Percentiles rank a stretch among this genome's conserved stretches.
phyloP scores from a whole-genome alignment of 495 filamentous ascomycete genomes.

The Talaromyces liani region DNA sequence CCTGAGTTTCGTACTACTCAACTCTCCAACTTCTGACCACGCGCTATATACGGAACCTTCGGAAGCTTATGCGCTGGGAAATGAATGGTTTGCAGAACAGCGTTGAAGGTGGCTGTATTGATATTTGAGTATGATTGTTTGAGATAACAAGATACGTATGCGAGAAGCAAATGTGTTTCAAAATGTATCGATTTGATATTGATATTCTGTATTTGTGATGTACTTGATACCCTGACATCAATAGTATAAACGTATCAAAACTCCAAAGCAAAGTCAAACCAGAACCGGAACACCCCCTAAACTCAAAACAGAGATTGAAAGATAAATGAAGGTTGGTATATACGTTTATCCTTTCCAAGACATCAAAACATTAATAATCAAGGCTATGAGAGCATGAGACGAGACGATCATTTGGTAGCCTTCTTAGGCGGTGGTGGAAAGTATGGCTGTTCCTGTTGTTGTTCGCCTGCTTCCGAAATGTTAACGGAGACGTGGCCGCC shows the following conservation, averaged over 20 bases:
- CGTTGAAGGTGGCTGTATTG: too few species aligned
- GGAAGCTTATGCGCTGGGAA: too few species aligned
- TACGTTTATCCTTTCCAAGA: neutral
- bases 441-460: slow-evolving; percentile 23
- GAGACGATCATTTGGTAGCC: slow-evolving; percentile 20
- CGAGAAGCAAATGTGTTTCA: too few species aligned
- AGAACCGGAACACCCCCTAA: neutral
- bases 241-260: neutral
- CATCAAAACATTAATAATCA: neutral
- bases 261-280: neutral
- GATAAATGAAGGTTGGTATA: slow-evolving; percentile 1
- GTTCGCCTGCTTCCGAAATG: slow-evolving; percentile 14
- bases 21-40: too few species aligned
- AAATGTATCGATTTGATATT: neutral
- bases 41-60: too few species aligned
- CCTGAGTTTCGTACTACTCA: too few species aligned
- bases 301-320: neutral
- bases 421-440: slow-evolving; percentile 41
- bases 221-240: neutral
- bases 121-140: too few species aligned
- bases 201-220: neutral
- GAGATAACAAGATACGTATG: too few species aligned
- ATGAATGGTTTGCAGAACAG: too few species aligned
- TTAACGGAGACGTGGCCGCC: neutral
- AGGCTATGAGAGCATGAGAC: neutral